A percentile compares a stretch with the other conserved stretches of the same genome.
phyloP scores from a whole-genome alignment of 169 alveolate genomes.

The Plasmodium knowlesi region DNA sequence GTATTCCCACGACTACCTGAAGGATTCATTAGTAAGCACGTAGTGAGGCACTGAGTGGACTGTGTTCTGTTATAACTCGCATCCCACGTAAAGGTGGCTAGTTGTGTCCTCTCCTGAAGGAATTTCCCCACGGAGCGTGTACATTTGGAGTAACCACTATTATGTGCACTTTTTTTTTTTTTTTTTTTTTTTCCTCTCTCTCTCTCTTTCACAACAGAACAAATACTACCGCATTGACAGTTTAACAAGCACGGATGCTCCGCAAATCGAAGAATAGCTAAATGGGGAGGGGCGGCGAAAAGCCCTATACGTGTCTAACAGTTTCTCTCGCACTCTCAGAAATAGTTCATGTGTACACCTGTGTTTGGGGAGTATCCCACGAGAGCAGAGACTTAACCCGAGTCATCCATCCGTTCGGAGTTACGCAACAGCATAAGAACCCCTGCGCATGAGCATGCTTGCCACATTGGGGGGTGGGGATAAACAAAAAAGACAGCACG shows the following conservation, averaged over 20 bases:
- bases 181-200: too few species aligned
- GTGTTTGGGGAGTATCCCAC: not conserved
- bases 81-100: not conserved
- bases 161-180: not conserved
- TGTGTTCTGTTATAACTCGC: not conserved
- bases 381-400: not conserved
- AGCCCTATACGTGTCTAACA: not conserved
- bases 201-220: slow-evolving; percentile 18
- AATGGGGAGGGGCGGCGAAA: not conserved
- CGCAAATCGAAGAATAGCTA: slow-evolving; percentile 56
- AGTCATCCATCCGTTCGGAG: not conserved
- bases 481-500: not conserved
- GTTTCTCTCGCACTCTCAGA: not conserved
- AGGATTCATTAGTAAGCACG: slow-evolving; percentile 63
- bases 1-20: slow-evolving; percentile 69
- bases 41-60: not conserved
- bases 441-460: not conserved
- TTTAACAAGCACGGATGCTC: slow-evolving; percentile 60
- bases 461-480: not conserved
- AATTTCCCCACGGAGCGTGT: not conserved
- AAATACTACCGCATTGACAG: slow-evolving; percentile 69
- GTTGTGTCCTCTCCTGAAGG: not conserved
- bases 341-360: not conserved
- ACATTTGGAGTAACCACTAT: not conserved
- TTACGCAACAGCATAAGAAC: not conserved